Conservation (phyloP, 164 flowering plant species). For the Dillenia suffruticosa region DNA sequence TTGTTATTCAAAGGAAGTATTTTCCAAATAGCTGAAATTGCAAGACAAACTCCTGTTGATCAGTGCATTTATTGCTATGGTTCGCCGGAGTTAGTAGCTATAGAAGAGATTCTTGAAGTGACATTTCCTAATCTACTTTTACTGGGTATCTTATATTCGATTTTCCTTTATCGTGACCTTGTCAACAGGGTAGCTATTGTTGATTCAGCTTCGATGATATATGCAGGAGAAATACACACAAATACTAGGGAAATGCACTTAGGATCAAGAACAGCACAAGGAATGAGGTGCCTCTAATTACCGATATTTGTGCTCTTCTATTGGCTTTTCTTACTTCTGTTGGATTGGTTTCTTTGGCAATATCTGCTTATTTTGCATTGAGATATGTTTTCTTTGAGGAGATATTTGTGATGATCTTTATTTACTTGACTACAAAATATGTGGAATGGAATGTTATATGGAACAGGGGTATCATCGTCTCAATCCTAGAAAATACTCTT, state of each 20-base stretch:
- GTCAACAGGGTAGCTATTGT: neutral
- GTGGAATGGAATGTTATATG: conserved; percentile 18
- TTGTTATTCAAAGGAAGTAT: conserved; percentile 4
- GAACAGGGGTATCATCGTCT: conserved; percentile 21
- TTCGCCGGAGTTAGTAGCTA: neutral
- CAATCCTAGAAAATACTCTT: conserved; percentile 13
- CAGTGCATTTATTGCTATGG: neutral
- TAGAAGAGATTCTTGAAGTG: neutral
- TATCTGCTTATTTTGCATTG: neutral
- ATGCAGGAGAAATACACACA: conserved; percentile 3
- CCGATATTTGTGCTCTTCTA: neutral
- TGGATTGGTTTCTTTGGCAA: neutral
- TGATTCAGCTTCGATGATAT: conserved; percentile 7
- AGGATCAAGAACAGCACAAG: neutral
- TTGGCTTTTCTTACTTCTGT: neutral
- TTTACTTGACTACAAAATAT: conserved; percentile 6
- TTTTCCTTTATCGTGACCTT: conserved; percentile 14
- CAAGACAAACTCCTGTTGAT: neutral
- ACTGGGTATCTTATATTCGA: conserved; percentile 5
- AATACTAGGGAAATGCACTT: conserved; percentile 6
- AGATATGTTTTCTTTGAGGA: neutral
- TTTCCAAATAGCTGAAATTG: neutral
- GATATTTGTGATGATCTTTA: conserved; percentile 1
- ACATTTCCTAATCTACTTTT: neutral
- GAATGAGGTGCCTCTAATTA: neutral